A percentile compares a stretch with the other conserved stretches of the same genome.
These are phyloP conservation scores for Didymella pomorum DNA, from an alignment of 2,329 filamentous ascomycete species.

Conservation along the genomic window DNA sequence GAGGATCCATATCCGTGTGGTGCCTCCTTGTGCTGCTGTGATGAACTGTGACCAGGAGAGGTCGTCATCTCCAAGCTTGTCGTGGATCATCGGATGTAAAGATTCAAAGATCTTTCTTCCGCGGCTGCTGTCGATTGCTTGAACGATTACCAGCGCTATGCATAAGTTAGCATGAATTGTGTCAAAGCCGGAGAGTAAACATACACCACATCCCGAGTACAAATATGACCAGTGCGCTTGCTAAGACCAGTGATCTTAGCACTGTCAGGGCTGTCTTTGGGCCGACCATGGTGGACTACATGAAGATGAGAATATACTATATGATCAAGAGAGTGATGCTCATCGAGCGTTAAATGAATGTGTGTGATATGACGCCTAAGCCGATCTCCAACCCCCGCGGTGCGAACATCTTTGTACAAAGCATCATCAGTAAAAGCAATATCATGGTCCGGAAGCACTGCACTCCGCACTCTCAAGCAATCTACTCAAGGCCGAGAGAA, in stretches of 20 bases:
- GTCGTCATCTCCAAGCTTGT: neutral
- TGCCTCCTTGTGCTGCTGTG: neutral
- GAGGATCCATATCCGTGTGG: neutral
- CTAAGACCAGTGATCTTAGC: slow-evolving; percentile 27
- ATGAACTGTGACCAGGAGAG: slow-evolving; percentile 7
- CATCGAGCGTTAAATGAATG: neutral
- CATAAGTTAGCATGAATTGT: neutral
- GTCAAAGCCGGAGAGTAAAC: slow-evolving; percentile 7
- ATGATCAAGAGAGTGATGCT: neutral
- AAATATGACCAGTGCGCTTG: slow-evolving; percentile 25
- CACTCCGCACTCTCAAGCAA: slow-evolving; percentile 2
- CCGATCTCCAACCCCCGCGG: neutral
- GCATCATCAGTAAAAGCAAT: slow-evolving; percentile 15
- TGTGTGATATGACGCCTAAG: neutral
- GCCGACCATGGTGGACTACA: neutral
- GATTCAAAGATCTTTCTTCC: neutral
- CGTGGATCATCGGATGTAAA: neutral
- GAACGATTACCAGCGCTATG: slow-evolving; percentile 2
- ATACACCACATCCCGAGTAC: slow-evolving; percentile 33
- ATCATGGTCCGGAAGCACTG: slow-evolving; percentile 4
- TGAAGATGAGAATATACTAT: neutral
- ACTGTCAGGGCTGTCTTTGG: slow-evolving; percentile 17
- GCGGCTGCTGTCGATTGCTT: slow-evolving; percentile 18
- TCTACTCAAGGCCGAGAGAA: neutral
- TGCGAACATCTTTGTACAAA: slow-evolving; percentile 16